A percentile compares a stretch with the other conserved stretches of the same genome.
Conservation (phyloP, 164 flowering plant genomes). For the Pachysandra terminalis region DNA sequence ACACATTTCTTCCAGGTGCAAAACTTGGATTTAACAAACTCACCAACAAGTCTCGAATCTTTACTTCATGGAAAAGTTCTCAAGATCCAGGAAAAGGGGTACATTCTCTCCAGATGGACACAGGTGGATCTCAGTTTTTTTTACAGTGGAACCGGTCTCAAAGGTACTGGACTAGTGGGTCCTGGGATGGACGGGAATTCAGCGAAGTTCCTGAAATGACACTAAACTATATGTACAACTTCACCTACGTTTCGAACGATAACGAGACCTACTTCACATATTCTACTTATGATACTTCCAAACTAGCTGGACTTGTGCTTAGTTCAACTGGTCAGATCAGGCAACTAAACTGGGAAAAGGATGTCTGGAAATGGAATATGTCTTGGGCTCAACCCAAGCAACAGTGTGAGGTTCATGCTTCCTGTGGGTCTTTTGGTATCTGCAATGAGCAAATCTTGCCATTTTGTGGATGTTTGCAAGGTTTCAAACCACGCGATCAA, state of each 20-base stretch:
- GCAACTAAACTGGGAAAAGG: constrained; percentile 14
- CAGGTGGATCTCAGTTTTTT: background rate
- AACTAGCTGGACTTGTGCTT: constrained; percentile 9
- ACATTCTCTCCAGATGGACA: constrained; percentile 6
- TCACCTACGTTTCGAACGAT: constrained; percentile 12
- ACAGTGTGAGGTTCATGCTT: constrained; percentile 20
- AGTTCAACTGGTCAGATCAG: constrained; percentile 16
- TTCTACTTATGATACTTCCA: constrained; percentile 1
- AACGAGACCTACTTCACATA: constrained; percentile 19
- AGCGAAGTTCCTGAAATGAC: constrained; percentile 21
- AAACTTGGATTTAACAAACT: background rate
- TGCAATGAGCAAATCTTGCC: background rate
- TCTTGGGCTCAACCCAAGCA: constrained; percentile 21
- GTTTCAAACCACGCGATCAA: constrained; percentile 18
- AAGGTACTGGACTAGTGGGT: constrained; percentile 18
- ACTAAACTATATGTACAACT: constrained; percentile 6
- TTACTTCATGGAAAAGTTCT: background rate
- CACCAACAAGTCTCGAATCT: background rate
- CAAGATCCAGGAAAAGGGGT: background rate
- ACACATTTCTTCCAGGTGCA: background rate
- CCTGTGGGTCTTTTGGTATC: constrained; percentile 18
- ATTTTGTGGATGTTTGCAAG: constrained; percentile 20
- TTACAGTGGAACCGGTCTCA: background rate
- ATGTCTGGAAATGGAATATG: constrained; percentile 9
- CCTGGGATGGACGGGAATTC: constrained; percentile 20